Percentiles rank a stretch among this genome's conserved stretches.
These are phyloP conservation scores for Trifolium repens DNA, from an alignment of 306 rosid genomes.

Conservation along the genomic window DNA sequence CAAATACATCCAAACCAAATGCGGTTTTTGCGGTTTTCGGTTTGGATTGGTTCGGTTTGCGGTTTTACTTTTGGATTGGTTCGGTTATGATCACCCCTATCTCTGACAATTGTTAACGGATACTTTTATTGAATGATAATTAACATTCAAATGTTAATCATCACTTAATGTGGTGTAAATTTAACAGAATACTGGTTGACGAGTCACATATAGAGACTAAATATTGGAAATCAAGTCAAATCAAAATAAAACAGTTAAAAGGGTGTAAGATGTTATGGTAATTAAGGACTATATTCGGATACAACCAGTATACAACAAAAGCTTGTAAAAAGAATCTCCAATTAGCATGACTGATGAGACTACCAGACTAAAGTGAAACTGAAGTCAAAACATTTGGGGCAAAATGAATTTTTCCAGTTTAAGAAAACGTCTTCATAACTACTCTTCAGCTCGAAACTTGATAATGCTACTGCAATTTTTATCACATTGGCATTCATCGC, in stretches of 20 bases:
- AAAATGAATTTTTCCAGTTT: neutral
- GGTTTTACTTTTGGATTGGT: no score
- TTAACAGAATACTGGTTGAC: neutral
- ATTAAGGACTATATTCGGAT: no score
- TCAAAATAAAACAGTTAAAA: no score
- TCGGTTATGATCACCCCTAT: no score
- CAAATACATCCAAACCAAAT: no score
- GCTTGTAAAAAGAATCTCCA: slow-evolving; percentile 22
- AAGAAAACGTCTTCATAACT: slow-evolving; percentile 9
- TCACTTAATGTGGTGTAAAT: neutral
- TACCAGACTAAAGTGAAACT: slow-evolving; percentile 30
- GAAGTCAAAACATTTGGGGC: neutral
- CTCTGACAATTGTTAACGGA: no score
- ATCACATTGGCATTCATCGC: slow-evolving; percentile 16
- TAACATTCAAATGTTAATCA: no score
- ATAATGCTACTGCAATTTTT: neutral
- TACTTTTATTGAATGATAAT: no score
- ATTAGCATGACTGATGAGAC: neutral
- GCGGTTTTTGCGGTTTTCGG: no score
- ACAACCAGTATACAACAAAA: neutral
- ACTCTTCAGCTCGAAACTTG: slow-evolving; percentile 16
- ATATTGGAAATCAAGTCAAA: neutral
- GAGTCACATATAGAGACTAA: neutral
- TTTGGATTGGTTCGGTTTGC: no score
- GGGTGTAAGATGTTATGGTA: no score